Conservation (phyloP, 345 rosid genomes). For the Pistacia vera region DNA sequence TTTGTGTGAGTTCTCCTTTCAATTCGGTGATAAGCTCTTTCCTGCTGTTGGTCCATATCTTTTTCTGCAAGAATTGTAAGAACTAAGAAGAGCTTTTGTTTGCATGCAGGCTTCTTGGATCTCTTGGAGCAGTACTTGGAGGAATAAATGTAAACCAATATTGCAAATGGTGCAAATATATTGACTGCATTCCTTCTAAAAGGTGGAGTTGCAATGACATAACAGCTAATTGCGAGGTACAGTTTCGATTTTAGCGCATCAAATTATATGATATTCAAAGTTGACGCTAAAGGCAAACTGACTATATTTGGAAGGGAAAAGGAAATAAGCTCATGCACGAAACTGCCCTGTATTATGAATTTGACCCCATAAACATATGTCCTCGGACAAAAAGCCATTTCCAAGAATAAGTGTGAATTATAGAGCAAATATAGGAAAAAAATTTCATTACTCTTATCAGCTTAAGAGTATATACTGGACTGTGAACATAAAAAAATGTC, state of each 20-base stretch:
- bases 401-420: background rate
- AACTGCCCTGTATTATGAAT: background rate
- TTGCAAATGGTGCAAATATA: conserved; percentile 71
- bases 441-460: background rate
- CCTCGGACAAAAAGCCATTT: background rate
- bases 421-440: background rate
- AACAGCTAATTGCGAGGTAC: conserved; percentile 71
- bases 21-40: background rate
- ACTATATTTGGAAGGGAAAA: background rate
- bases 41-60: background rate
- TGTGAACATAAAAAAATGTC: background rate
- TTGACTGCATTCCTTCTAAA: conserved; percentile 65
- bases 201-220: conserved; percentile 79
- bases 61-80: conserved; percentile 7
- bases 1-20: conserved; percentile 52
- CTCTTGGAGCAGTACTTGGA: conserved; percentile 43
- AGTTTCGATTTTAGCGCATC: conserved; percentile 9
- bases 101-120: conserved; percentile 49
- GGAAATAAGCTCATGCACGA: background rate
- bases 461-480: background rate
- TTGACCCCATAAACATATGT: background rate
- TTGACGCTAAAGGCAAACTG: too few species aligned
- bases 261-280: background rate
- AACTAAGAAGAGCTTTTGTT: conserved; percentile 11
- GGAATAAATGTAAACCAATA: conserved; percentile 61